Conservation (phyloP, 2,329 filamentous ascomycete genomes). For the Plenodomus biglobosus region DNA sequence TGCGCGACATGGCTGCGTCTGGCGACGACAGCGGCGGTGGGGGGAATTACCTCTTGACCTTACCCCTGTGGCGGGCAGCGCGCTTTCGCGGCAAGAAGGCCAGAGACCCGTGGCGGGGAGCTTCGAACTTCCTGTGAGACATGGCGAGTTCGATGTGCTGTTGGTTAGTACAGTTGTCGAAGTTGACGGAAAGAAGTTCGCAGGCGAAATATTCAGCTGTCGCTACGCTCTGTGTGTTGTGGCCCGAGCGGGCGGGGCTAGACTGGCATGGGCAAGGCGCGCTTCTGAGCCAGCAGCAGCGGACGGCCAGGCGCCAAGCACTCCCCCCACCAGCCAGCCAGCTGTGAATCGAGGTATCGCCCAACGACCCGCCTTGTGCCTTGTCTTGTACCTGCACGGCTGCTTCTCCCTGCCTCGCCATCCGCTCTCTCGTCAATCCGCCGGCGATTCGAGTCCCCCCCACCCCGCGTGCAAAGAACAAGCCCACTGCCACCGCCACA, state of each 20-base stretch:
- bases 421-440: conserved; percentile 21
- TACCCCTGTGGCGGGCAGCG: conserved; percentile 89
- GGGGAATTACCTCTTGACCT: conserved; percentile 98
- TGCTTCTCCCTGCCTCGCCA: conserved; percentile 26
- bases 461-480: not conserved
- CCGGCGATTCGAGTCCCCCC: conserved; percentile 21
- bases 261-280: conserved; percentile 2
- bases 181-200: conserved; percentile 23
- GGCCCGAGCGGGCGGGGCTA: conserved; percentile 9
- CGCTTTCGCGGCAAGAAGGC: conserved; percentile 70
- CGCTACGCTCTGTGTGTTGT: conserved; percentile 13
- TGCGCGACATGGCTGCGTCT: conserved; percentile 6
- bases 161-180: conserved; percentile 38
- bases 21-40: conserved; percentile 46
- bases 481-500: conserved; percentile 13
- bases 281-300: conserved; percentile 3
- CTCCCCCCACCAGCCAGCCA: conserved; percentile 9
- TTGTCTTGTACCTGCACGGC: conserved; percentile 30
- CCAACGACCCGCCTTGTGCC: conserved; percentile 22
- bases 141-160: conserved; percentile 45
- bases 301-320: not conserved
- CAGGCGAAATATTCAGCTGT: conserved; percentile 1
- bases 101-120: conserved; percentile 85
- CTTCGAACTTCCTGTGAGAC: conserved; percentile 73
- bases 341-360: conserved; percentile 21